phyloP scores from a whole-genome alignment of 768 basidiomycete genomes.

The Termitomyces bulborhizus region DNA sequence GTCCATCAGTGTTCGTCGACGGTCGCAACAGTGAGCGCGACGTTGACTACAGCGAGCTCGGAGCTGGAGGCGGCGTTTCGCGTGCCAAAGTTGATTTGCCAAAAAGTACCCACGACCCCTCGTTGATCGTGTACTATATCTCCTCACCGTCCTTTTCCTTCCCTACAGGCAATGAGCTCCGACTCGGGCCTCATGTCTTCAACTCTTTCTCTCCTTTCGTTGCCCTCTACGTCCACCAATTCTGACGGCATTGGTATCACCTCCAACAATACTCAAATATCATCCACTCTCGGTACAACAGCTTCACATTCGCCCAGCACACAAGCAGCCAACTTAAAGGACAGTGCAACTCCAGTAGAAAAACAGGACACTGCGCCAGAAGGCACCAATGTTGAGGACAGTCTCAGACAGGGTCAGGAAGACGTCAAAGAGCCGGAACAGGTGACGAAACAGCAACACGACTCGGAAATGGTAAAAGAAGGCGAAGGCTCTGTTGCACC shows the following conservation, averaged over 20 bases:
- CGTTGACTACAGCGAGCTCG: not conserved
- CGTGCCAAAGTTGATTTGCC: slow-evolving; percentile 16
- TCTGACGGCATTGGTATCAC: slow-evolving; percentile 24
- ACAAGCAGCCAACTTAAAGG: slow-evolving; percentile 7
- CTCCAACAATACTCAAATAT: slow-evolving; percentile 14
- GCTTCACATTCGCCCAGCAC: slow-evolving; percentile 10
- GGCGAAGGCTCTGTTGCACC: slow-evolving; percentile 26
- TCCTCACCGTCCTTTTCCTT: slow-evolving; percentile 16
- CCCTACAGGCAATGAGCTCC: slow-evolving; percentile 40
- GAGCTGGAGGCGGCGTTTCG: not conserved
- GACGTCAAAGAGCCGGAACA: slow-evolving; percentile 16
- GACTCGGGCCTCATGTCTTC: slow-evolving; percentile 25
- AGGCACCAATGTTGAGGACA: not conserved
- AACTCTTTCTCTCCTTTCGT: slow-evolving; percentile 24
- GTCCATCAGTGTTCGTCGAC: not conserved
- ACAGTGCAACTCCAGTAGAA: slow-evolving; percentile 1
- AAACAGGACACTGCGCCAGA: not conserved
- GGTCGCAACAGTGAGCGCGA: slow-evolving; percentile 3
- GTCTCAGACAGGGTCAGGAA: slow-evolving; percentile 1
- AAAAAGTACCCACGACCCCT: slow-evolving; percentile 34
- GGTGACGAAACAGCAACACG: slow-evolving; percentile 7
- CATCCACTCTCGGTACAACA: slow-evolving; percentile 10
- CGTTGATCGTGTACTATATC: slow-evolving; percentile 25
- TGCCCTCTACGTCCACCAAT: slow-evolving; percentile 19
- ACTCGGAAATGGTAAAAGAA: slow-evolving; percentile 26